Evolutionary conservation across 306 rosid species (phyloP), one percentile per base, ranked within the genome.

Genomic region (Senna siamea): DNA sequence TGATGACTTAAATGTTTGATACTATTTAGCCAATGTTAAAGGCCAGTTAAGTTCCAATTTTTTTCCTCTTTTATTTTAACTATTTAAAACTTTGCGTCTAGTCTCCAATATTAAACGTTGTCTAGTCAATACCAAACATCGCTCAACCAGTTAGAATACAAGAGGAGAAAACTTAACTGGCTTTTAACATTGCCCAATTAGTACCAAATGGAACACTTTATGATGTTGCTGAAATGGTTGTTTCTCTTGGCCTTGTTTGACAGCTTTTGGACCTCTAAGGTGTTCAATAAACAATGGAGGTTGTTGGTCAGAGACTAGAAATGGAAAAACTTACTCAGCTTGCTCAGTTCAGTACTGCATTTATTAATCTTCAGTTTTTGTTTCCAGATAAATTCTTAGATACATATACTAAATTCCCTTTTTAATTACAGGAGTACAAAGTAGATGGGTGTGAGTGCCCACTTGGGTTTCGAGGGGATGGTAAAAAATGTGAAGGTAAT

Each of bases 211-310:
- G 43, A 30, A 58, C 63, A 56, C n/a, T n/a, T n/a, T n/a, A n/a
- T n/a, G n/a, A n/a, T n/a, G n/a, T n/a, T n/a, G n/a, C 78, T 74
- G 69, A 71, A 55, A 56, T 62, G 12, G 30, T 37, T 37, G 40
- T 43, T 48, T 58, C 56, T 46, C 46, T 63, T 63, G 37, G 37
- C 66, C 54, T 77, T 75, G 30, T 53, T 74, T 78, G 19, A 84
- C 93, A 94, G 99, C 93, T 74, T 92, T 77, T 80, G 99, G 99
- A 35, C 96, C 96, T 47, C 93, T 97, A 73, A 89, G 99, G 80
- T 94, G 99, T 52, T 53, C 97, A 17, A 62, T 89, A 63, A 82
- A 85, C 80, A 88, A 92, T 41, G 99, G 99, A 63, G 97, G 97
- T 22, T 94, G 99, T 77, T 94, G 99, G 99, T 87, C 89, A 15